Evolutionary conservation across 345 rosid genomes (phyloP).

Genomic region (Arabidopsis arenosa): DNA sequence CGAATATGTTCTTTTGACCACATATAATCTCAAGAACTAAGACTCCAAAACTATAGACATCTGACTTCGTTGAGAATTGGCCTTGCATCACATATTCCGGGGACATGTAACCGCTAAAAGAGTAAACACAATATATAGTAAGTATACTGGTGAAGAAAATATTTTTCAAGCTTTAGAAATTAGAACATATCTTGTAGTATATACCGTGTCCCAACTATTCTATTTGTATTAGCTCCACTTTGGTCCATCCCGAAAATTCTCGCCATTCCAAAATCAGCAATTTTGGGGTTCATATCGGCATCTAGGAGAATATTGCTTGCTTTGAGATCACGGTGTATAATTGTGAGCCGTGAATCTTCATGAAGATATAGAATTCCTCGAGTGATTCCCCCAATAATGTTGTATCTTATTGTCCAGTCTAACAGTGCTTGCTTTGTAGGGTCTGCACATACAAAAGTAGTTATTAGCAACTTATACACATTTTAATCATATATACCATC

Average conservation of each 20-base stretch:
- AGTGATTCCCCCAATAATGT: conserved; percentile 19
- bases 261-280: conserved; percentile 35
- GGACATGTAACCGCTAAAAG: conserved; percentile 28
- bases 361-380: conserved; percentile 33
- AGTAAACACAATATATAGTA: neutral
- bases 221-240: conserved; percentile 17
- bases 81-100: conserved; percentile 34
- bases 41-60: conserved; percentile 39
- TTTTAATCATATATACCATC: too few relatives aligned
- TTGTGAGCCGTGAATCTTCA: conserved; percentile 35
- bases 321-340: conserved; percentile 28
- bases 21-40: conserved; percentile 39
- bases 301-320: conserved; percentile 28
- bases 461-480: neutral
- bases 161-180: too few relatives aligned
- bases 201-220: conserved; percentile 24
- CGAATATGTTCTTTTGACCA: neutral
- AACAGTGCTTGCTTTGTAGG: conserved; percentile 9
- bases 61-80: conserved; percentile 29
- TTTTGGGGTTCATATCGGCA: conserved; percentile 24
- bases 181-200: too few relatives aligned
- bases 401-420: conserved; percentile 18
- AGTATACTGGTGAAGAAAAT: too few relatives aligned
- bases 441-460: conserved; percentile 30
- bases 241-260: conserved; percentile 20